Percentiles rank a stretch among this genome's conserved stretches.
These are phyloP conservation scores for Biscutella auriculata DNA, from an alignment of 441 rosid genomes.

Conservation along the genomic window DNA sequence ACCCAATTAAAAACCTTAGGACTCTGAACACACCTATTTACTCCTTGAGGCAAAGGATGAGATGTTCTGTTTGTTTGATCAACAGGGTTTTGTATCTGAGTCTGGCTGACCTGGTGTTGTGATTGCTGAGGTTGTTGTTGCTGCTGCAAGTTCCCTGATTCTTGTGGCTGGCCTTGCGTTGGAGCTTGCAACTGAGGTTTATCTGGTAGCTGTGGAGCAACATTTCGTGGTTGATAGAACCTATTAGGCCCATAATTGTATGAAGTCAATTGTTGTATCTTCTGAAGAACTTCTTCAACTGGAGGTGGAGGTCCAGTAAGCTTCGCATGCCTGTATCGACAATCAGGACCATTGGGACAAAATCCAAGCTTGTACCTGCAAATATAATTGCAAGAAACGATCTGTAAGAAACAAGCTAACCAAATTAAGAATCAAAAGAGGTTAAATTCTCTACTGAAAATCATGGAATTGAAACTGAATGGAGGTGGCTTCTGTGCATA, in stretches of 20 bases:
- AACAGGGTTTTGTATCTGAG: conserved; percentile 50
- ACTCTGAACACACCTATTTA: conserved; percentile 98
- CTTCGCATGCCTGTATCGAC: conserved; percentile 90
- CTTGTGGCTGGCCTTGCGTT: conserved; percentile 50
- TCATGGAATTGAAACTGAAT: not conserved
- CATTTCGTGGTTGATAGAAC: conserved; percentile 57
- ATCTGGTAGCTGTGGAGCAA: conserved; percentile 52
- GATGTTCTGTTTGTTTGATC: conserved; percentile 54
- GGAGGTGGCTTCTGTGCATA: conserved; percentile 20
- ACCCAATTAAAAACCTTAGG: conserved; percentile 62
- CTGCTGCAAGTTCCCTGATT: conserved; percentile 42
- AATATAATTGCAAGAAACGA: not conserved
- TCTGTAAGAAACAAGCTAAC: not conserved
- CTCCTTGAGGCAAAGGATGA: conserved; percentile 87
- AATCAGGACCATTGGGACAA: conserved; percentile 97
- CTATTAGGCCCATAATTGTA: conserved; percentile 59
- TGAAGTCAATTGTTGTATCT: conserved; percentile 78
- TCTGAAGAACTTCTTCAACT: conserved; percentile 89
- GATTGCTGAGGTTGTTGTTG: conserved; percentile 30
- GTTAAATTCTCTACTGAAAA: not conserved
- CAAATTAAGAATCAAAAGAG: not conserved
- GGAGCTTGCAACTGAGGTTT: conserved; percentile 53
- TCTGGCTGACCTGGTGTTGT: conserved; percentile 52
- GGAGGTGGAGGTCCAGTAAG: conserved; percentile 92
- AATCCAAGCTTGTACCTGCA: conserved; percentile 94